Conservation (phyloP, 1,139 yeast genomes). For the Kodamaea ohmeri region DNA sequence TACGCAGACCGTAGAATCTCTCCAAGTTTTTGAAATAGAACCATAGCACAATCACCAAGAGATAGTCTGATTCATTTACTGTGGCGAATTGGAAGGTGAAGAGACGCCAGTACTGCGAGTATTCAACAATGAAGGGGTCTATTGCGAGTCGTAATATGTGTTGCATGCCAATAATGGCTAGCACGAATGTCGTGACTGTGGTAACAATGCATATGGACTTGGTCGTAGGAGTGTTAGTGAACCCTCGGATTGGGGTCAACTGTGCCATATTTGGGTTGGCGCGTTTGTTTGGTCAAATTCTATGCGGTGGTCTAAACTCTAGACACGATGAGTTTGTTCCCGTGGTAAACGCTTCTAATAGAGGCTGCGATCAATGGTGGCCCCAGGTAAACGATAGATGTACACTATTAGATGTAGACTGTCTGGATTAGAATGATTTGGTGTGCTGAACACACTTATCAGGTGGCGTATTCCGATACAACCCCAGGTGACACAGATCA, state of each 20-base stretch:
- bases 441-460: no score
- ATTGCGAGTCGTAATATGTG: slow-evolving; percentile 52
- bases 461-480: no score
- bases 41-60: slow-evolving; percentile 49
- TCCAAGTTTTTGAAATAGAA: slow-evolving; percentile 65
- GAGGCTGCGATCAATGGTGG: no score
- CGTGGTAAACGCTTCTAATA: no score
- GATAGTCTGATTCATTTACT: slow-evolving; percentile 64
- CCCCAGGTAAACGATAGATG: no score
- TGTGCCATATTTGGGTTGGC: slow-evolving; percentile 2
- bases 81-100: slow-evolving; percentile 54
- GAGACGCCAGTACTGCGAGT: slow-evolving; percentile 70
- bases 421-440: no score
- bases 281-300: background rate
- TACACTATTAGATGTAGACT: no score
- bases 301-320: background rate
- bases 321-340: no score
- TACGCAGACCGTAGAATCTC: slow-evolving; percentile 60
- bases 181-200: slow-evolving; percentile 46
- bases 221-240: slow-evolving; percentile 59
- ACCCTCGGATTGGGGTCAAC: slow-evolving; percentile 48
- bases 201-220: slow-evolving; percentile 39
- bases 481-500: background rate
- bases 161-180: slow-evolving; percentile 57
- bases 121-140: slow-evolving; percentile 58